A percentile compares a stretch with the other conserved stretches of the same genome.
Conservation (phyloP, 1,284 basidiomycete species). For the Hypsizygus ulmarius region DNA sequence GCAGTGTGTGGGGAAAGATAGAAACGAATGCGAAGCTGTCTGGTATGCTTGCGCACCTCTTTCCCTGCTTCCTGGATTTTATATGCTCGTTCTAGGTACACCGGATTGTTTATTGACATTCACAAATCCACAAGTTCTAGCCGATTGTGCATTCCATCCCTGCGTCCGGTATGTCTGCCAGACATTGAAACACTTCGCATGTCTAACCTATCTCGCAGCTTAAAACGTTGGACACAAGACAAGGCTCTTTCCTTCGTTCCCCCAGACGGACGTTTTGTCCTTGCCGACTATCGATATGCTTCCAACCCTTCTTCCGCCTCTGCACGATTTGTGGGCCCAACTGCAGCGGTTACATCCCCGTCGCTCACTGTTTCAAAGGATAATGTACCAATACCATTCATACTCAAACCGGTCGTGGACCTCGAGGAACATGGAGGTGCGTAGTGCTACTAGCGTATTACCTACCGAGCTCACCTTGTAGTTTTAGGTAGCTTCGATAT, state of each 20-base stretch:
- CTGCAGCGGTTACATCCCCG: constrained; percentile 23
- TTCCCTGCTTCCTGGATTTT: not conserved
- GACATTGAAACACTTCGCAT: not conserved
- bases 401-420: constrained; percentile 58
- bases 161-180: constrained; percentile 71
- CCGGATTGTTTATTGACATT: constrained; percentile 86
- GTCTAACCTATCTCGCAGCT: constrained; percentile 38
- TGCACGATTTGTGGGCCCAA: constrained; percentile 19
- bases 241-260: constrained; percentile 88
- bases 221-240: constrained; percentile 80
- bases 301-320: constrained; percentile 34
- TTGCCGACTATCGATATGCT: constrained; percentile 82
- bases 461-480: constrained; percentile 1
- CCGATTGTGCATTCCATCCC: constrained; percentile 86
- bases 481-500: constrained; percentile 67
- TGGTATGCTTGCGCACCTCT: constrained; percentile 40
- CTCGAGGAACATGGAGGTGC: constrained; percentile 65
- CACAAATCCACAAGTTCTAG: constrained; percentile 71
- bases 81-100: constrained; percentile 53
- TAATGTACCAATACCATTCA: constrained; percentile 62
- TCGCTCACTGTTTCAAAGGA: constrained; percentile 36
- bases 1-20: constrained; percentile 77
- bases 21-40: constrained; percentile 82
- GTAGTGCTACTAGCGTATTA: constrained; percentile 15
- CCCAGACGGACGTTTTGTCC: constrained; percentile 87